Evolutionary conservation across 805 yeast species (phyloP), one percentile per base, ranked within the genome.

Genomic region (Pichia manshurica): DNA sequence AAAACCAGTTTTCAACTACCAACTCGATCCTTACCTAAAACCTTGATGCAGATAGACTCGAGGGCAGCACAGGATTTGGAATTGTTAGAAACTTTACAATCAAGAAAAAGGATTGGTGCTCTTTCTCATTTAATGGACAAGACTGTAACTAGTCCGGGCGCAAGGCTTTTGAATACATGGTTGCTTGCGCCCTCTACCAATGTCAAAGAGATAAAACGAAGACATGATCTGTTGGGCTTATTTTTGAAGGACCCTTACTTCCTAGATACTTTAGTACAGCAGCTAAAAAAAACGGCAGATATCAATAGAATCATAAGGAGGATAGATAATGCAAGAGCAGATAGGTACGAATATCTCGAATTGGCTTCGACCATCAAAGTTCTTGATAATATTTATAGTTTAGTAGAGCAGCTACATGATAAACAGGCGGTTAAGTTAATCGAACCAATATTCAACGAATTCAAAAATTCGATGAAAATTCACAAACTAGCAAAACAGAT

Each of bases 101-200:
- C 77, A 9, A 73, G 75, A 13, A 73, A 78, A 15, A 68, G 64
- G n/a, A 73, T 72, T 7, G 96, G 96, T 0, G 81, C 96, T 0
- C 63, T 91, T 20, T 68, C 87, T 5, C 76, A 79, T n/a, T 74
- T 84, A 0, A 75, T 93, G 3, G 77, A 79, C 49, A 68, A 84
- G 45, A 91, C 98, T 0, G 78, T 77, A 3, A 88, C 98, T 0
- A 73, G 82, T 1, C 81, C 93, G 0, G 98, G 98, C 0, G 69
- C 95, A 0, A 69, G 98, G 37, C 59, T 85, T n/a, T 66, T 93
- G 12, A 76, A 82, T 7, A 81, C 82, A 45, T 88, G 97, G 96
- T 66, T 91, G 4, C 73, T 86, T 22, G 79, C 87, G 2, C 99
- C 99, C 0, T 74, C 87, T 0, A 73, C 84, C 9, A 76, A 83